These are phyloP conservation scores for Fusarium caatingaense DNA, from an alignment of 2,329 filamentous ascomycete species.

Conservation along the genomic window DNA sequence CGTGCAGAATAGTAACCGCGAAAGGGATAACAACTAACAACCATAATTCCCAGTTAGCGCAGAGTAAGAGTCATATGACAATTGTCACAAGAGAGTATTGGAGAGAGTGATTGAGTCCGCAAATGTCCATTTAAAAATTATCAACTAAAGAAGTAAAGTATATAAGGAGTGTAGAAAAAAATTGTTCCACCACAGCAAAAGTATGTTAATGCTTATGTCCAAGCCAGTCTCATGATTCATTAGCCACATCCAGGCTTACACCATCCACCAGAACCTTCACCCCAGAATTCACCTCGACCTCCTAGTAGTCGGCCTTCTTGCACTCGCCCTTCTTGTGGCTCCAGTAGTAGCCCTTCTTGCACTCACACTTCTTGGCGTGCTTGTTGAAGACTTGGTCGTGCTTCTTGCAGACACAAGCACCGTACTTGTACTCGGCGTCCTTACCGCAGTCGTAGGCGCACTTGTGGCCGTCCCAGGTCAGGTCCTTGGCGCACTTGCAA, in stretches of 20 bases:
- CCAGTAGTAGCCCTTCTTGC: constrained; percentile 28
- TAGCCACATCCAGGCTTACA: not conserved
- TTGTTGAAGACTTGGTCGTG: constrained; percentile 30
- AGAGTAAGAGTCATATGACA: not conserved
- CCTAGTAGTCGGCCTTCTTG: constrained; percentile 28
- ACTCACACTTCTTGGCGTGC: constrained; percentile 29
- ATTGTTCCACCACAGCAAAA: constrained; percentile 19
- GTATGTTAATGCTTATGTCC: constrained; percentile 2
- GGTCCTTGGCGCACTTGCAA: constrained; percentile 37
- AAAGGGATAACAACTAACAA: not conserved
- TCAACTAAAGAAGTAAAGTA: constrained; percentile 30
- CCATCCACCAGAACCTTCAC: constrained; percentile 1
- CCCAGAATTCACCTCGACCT: not conserved
- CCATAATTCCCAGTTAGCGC: not conserved
- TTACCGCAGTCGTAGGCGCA: constrained; percentile 35
- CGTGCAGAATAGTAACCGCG: too few species aligned
- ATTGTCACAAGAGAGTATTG: not conserved
- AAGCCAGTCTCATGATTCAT: constrained; percentile 16
- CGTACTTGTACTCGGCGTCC: constrained; percentile 35
- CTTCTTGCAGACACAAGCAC: constrained; percentile 40
- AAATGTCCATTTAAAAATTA: constrained; percentile 36
- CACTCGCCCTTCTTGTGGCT: constrained; percentile 23
- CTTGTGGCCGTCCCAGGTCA: constrained; percentile 31
- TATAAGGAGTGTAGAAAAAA: constrained; percentile 37
- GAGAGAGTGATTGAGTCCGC: not conserved